Conservation (phyloP, 495 filamentous ascomycete genomes). For the Cetradonia linearis region DNA sequence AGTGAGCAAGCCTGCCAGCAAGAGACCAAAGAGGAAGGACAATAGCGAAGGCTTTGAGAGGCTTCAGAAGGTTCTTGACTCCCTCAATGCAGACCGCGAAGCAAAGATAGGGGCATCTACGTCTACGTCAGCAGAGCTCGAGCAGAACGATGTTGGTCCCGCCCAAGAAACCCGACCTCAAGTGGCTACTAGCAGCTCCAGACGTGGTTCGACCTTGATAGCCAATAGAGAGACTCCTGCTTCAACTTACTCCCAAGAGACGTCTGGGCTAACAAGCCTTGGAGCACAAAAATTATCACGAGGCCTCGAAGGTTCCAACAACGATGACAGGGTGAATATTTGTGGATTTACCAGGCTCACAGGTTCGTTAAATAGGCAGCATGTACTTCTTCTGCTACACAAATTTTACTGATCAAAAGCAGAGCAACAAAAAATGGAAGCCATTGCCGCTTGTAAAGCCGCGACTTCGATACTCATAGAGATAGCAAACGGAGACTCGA, state of each 20-base stretch:
- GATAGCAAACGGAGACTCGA: neutral
- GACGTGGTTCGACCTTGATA: neutral
- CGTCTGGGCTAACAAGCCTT: neutral
- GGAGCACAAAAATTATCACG: neutral
- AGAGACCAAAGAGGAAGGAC: neutral
- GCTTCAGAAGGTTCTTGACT: neutral
- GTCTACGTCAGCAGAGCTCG: neutral
- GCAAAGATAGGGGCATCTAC: neutral
- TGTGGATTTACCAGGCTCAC: neutral
- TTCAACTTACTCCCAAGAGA: neutral
- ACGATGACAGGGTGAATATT: neutral
- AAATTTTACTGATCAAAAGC: neutral
- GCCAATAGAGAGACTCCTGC: neutral
- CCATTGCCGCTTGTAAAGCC: neutral
- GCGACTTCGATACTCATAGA: neutral
- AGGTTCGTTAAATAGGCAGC: neutral
- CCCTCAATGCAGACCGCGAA: neutral
- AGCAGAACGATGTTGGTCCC: neutral
- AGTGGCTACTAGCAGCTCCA: neutral
- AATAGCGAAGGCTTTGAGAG: neutral
- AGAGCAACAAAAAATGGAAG: neutral
- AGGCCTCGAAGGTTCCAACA: neutral
- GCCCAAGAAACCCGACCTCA: neutral
- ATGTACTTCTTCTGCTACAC: neutral
- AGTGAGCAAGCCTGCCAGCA: neutral